phyloP scores from a whole-genome alignment of 2,329 filamentous ascomycete genomes.

The Dactylella cylindrospora region DNA sequence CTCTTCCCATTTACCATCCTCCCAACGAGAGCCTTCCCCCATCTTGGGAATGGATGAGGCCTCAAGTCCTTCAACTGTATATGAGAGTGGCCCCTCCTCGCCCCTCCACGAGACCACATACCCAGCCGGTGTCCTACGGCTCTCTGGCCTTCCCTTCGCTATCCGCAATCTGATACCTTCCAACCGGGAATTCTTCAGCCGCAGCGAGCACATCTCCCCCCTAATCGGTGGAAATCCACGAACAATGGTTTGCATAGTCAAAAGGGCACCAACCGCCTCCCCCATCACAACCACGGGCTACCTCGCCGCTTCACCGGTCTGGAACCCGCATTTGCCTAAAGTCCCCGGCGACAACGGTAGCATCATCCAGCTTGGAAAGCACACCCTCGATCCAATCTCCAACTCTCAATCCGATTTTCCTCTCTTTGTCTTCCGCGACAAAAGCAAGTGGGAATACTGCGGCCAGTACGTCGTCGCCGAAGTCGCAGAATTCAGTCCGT shows the following conservation, averaged over 20 bases:
- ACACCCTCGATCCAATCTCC: constrained; percentile 12
- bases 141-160: neutral
- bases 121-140: constrained; percentile 14
- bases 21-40: no score
- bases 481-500: constrained; percentile 6
- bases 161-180: constrained; percentile 9
- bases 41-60: neutral
- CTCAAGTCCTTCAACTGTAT: constrained; percentile 5
- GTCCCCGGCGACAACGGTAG: constrained; percentile 31
- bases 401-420: constrained; percentile 20
- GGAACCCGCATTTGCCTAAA: constrained; percentile 31
- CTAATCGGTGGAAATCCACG: constrained; percentile 24
- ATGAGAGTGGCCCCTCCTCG: constrained; percentile 3
- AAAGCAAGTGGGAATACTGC: constrained; percentile 32
- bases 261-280: neutral
- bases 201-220: constrained; percentile 12
- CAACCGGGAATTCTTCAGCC: constrained; percentile 16
- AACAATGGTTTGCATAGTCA: neutral
- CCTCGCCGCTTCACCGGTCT: constrained; percentile 24
- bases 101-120: constrained; percentile 3
- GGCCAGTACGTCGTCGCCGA: constrained; percentile 27
- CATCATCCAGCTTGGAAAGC: constrained; percentile 20
- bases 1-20: no score
- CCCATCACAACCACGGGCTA: constrained; percentile 33
- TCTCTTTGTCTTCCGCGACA: constrained; percentile 20